Base-by-base conservation (phyloP, 164 flowering plant genomes). In the Euptelea pleiosperma region DNA sequence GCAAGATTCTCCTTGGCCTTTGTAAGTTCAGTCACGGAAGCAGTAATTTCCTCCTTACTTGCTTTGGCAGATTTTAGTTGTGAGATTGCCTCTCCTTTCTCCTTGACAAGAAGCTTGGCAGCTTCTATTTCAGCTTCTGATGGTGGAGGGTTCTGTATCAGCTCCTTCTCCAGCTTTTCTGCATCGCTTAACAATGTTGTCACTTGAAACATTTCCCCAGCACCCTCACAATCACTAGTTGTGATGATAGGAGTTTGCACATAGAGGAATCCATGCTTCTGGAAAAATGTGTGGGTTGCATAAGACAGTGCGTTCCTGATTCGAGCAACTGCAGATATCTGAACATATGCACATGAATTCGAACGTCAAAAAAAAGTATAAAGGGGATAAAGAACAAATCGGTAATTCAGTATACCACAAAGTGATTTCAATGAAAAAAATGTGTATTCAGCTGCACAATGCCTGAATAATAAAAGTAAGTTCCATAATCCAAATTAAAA, bases 181-280 rank as follows among this genome's bases (percentile, higher is more conserved):
- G 92, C 75, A 19, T 86, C 91, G 45, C 63, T 89, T 3, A 87
- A 67, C 70, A 92, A 65, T 10, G 96, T 89, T 5, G 98, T 92
- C 22, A 84, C 96, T 82, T 92, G 98, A 78, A 92, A 92, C 96
- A 87, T 89, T 70, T 87, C 96, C 60, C 98, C 98, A 59, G 98
- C 98, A 70, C 96, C 97, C 78, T 92, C 97, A 73, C 98, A 87
- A 73, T 87, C 98, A 68, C 97, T 87, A 14, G 98, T 92, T 35
- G 96, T 92, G 60, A 92, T 70, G 36, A 92, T 89, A 18, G 97
- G 98, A 40, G 98, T 89, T 49, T 92, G 98, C 19, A 89, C 70
- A 57, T 86, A 86, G 3, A 85, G 82, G 58, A 92, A 92, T 1
- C 81, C 83, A 62, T 89, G 80, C 64, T 85, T 76, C 28, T 83